Evolutionary conservation across 2,329 filamentous ascomycete species (phyloP).

Genomic region (Bertia moriformis): DNA sequence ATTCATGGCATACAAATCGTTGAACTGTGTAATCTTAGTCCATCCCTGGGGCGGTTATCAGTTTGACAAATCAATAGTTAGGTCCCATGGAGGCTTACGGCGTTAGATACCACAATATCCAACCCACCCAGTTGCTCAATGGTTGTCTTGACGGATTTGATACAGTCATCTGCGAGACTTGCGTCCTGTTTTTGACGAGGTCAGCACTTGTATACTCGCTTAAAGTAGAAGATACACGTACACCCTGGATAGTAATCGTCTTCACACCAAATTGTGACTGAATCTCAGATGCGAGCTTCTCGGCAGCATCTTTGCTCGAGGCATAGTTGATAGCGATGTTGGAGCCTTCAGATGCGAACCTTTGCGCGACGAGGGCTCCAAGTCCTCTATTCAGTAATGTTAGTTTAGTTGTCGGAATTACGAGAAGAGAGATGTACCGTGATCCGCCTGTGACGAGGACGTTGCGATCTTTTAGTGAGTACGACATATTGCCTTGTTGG

Average conservation of each 20-base stretch:
- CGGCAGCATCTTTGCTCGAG: constrained; percentile 36
- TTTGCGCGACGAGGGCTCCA: constrained; percentile 41
- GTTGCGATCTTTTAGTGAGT: constrained; percentile 43
- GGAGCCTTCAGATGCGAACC: constrained; percentile 46
- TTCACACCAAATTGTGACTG: constrained; percentile 33
- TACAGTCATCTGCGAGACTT: constrained; percentile 35
- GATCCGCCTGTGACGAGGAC: constrained; percentile 52
- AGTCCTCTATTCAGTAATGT: constrained; percentile 37
- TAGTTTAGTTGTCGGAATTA: too few species aligned
- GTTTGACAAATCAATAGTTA: too few species aligned
- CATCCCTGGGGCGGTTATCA: not conserved
- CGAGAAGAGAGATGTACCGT: constrained; percentile 24
- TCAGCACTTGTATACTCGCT: not conserved
- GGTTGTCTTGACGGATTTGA: constrained; percentile 32
- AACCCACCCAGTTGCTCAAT: constrained; percentile 42
- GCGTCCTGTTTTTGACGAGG: constrained; percentile 8
- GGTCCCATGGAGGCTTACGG: constrained; percentile 44
- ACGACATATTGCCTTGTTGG: constrained; percentile 31
- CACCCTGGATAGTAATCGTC: constrained; percentile 36
- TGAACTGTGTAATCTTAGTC: not conserved
- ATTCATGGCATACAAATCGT: not conserved
- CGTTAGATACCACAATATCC: constrained; percentile 52
- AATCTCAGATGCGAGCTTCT: constrained; percentile 33
- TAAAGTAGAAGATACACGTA: constrained; percentile 15
- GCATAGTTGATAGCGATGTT: constrained; percentile 55